Evolutionary conservation across 2,329 filamentous ascomycete species (phyloP), one percentile per base, ranked within the genome.

Genomic region (Fusarium sublunatum): DNA sequence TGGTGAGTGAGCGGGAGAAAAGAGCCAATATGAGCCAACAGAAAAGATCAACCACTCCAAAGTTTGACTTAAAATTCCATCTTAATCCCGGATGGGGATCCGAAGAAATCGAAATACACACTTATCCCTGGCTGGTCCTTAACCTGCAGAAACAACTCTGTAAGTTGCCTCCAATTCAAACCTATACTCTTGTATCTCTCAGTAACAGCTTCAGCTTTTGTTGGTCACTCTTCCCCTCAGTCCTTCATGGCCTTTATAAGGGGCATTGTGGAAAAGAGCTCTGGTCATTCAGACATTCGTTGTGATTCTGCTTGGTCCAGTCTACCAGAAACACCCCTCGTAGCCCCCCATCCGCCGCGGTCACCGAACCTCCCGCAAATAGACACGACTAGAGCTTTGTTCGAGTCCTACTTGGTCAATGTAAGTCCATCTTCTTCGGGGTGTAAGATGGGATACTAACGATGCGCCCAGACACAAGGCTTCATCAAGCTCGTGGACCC

Each of bases 191-290:
- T 12, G 31, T n/a, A 29, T 22, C 6, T 32, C 12, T 68, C 70
- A 39, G 71, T 56, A 57, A 36, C 47, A 5, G 19, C 19, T 28
- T 1, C 25, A 85, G 83, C 86, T 24, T 88, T 88, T 60, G 79
- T 88, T 58, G 86, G 87, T n/a, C 84, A 88, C 62, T 86, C 87
- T 2, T 85, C 86, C 1, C 85, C 84, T 0, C 75, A 88, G 6
- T 86, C 86, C 0, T 88, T 85, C 65, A 75, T 89, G 4, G 83
- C 88, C 53, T 75, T 86, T 40, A 81, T 89, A 15, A 83, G 86
- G 9, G 83, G 84, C 75, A 82, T 88, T 64, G 85, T 89, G 5
- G 82, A 85, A 61, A 82, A 76, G 8, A 79, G 80, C 28, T 78
- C 78, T 15, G 86, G 86, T 1, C 70, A 76, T 0, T 88, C 85